phyloP scores from a whole-genome alignment of 169 alveolate species.

The Plasmodium gonderi region DNA sequence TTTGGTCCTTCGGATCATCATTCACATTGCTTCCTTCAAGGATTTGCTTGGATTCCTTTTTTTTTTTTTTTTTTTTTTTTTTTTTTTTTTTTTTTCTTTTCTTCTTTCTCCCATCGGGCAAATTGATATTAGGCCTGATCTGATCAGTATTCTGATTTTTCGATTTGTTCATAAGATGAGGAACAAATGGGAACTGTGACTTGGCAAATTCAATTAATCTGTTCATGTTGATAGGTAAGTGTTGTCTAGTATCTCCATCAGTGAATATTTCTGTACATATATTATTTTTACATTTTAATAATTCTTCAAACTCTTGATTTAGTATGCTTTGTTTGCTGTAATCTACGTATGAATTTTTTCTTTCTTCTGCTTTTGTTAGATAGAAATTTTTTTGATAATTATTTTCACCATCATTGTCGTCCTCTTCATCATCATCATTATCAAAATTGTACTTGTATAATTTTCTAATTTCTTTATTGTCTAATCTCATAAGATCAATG shows the following conservation, averaged over 20 bases:
- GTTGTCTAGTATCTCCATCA: conserved; percentile 96
- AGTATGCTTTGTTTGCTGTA: conserved; percentile 85
- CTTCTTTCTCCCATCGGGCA: not conserved
- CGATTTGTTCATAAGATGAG: conserved; percentile 61
- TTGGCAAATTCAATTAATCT: conserved; percentile 94
- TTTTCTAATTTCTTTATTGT: conserved; percentile 88
- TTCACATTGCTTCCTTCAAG: conserved; percentile 60
- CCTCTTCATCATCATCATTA: conserved; percentile 80
- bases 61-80: conserved; percentile 37
- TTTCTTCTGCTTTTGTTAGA: conserved; percentile 51
- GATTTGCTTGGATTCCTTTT: not conserved
- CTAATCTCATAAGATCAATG: conserved; percentile 93
- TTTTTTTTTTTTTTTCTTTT: conserved; percentile 66
- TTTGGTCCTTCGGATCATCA: conserved; percentile 10
- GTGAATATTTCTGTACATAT: conserved; percentile 91
- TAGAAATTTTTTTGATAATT: conserved; percentile 73
- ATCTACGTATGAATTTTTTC: conserved; percentile 80
- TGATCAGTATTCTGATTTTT: conserved; percentile 80
- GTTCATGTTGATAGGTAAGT: conserved; percentile 96
- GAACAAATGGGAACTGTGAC: conserved; percentile 87
- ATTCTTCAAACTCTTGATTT: conserved; percentile 84
- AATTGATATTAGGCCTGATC: conserved; percentile 3
- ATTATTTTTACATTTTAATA: conserved; percentile 80
- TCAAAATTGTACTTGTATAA: conserved; percentile 84
- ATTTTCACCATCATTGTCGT: conserved; percentile 78